Evolutionary conservation across 1,139 yeast genomes (phyloP), one percentile per base, ranked within the genome.

Genomic region (Hemisphaericaspora xylanilytica): DNA sequence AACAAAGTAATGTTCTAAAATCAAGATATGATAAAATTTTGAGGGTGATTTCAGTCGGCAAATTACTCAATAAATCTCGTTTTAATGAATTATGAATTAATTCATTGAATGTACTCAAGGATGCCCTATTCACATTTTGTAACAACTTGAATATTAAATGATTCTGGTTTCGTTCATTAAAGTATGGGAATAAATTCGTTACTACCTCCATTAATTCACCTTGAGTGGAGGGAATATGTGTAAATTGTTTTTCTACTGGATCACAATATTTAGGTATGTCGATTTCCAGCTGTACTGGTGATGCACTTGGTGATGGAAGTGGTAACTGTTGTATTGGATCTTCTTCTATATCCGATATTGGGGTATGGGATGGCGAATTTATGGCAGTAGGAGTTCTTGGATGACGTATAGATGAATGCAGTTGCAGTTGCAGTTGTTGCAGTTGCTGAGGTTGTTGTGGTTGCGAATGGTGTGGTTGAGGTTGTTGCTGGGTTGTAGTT

Each of bases 21-120:
- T 87, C 94, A 38, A 92, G 67, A 42, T 77, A 74, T 2, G 76
- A 65, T 39, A 94, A 67, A n/a, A 92, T 79, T 37, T 80, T 75
- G 50, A 77, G 67, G 1, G 89, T 63, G n/a, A 92, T 69, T 56
- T 92, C 97, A 3, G 78, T 56, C 0, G 99, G 98, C 18, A 92
- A 63, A 39, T 75, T 67, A 16, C 80, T 61, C 11, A 92, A 59
- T 32, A 92, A 64, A 55, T 92, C 97, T 49, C 94, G 75, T 49
- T 78, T 77, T 53, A 92, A 72, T 14, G 83, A 75, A 27, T 70
- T 68, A 36, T 76, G 73, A 15, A 92, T 71, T 9, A 78, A 55
- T 15, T 78, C 75, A 28, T 79, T 74, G 39, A 92, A 63, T 26
- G 85, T 75, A 38, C 94, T 84, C 35, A 92, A 68, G 4, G 89